Base-by-base conservation (phyloP, 1,284 basidiomycete species). In the Cryptococcus neoformans region DNA sequence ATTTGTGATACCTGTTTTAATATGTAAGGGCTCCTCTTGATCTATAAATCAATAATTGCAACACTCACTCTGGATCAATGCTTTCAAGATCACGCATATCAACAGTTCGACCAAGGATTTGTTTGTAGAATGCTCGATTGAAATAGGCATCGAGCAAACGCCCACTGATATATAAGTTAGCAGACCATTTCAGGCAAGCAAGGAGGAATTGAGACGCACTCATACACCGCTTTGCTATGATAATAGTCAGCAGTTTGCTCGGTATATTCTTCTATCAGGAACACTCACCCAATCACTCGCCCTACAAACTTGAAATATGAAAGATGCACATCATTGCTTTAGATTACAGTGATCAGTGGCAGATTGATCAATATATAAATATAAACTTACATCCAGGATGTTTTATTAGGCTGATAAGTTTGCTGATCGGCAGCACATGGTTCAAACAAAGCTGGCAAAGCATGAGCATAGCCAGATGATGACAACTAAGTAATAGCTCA, bases 271-370 rank as follows among this genome's bases (percentile, higher is more conserved):
- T 11, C 28, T 3, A 35, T 38, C 21, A 11, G 21, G 12, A 38
- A 51, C 37, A 65, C 68, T 72, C 54, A 70, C 60, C 96, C 95
- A 66, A 99, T 97, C 65, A 99, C 88, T 45, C 94, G 88, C 5
- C 96, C 96, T 46, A 99, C 92, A 68, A 99, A 99, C 73, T 93
- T 94, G 88, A 99, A 99, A 84, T 96, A 99, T 14, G 89, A 87
- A 45, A 99, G 79, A 78, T 99, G 95, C 69, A 98, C 92, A 4
- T 89, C 89, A 72, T 98, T 97, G 70, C 67, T 70, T 51, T 5
- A 35, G 44, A 17, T 12, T 17, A 7, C 28, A 39, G 14, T 41
- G 38, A 34, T 54, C 14, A 28, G 47, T 1, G 38, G 10, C 8
- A 44, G 16, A 34, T 39, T 14, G 10, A 49, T 76, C 67, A 7